Base-by-base conservation (phyloP, 768 basidiomycete species). In the Amanita muscaria region DNA sequence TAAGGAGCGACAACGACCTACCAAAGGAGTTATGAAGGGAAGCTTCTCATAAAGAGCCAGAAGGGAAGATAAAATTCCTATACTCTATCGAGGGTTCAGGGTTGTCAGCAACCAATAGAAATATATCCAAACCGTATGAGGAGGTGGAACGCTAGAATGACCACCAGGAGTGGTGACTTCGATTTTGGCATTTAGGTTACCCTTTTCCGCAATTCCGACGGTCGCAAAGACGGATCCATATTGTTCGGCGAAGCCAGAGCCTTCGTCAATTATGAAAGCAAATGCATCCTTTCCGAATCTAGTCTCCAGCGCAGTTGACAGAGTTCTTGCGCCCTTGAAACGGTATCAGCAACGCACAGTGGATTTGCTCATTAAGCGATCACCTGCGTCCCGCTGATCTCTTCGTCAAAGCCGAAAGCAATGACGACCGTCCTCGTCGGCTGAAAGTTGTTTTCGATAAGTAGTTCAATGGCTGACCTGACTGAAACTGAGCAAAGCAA, bases 261-360 rank as follows among this genome's bases (percentile, higher is more conserved):
- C 91, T 68, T 97, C 93, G 56, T 97, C 93, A 25, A 97, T 70
- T 35, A 96, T 60, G 57, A 94, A 70, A 0, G 85, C 78, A 56
- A 89, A 79, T 3, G 76, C 73, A 54, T 89, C 61, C 48, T 74
- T 58, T 27, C 90, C 91, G 56, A 87, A 93, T 12, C 66, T 70
- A 2, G 69, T 52, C 37, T 76, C 58, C 23, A 96, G 62, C 35
- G 64, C 64, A 9, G 63, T 54, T 0, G 68, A 66, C 32, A 85
- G 64, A 3, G 56, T 54, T 19, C 59, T 59, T 7, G 81, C 83
- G 24, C 83, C 83, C 77, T 84, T 35, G 33, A 21, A 14, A 29
- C 4, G 30, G 16, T 27, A 8, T 27, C 24, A 21, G n/a, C 19
- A 16, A 8, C 10, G 12, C n/a, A n/a, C n/a, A 22, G 14, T 5